Evolutionary conservation across 768 basidiomycete species (phyloP).

Genomic region (Trametes punicea): DNA sequence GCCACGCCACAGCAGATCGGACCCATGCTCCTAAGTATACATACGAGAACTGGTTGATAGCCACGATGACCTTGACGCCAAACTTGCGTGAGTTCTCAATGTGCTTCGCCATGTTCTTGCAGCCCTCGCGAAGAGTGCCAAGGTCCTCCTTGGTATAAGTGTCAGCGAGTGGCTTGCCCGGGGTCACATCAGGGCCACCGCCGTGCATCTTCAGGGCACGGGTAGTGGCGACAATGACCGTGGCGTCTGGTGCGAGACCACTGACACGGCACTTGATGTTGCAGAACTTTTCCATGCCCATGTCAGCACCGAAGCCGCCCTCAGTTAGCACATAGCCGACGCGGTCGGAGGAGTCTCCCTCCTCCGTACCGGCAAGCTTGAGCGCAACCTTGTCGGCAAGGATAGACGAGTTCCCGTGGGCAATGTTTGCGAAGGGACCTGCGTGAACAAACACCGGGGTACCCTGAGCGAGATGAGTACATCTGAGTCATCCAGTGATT

Average conservation of each 20-base stretch:
- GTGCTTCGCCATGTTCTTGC: slow-evolving; percentile 89
- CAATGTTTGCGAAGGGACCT: slow-evolving; percentile 98
- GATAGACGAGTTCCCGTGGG: slow-evolving; percentile 97
- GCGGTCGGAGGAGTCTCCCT: slow-evolving; percentile 77
- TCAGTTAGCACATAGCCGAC: slow-evolving; percentile 97
- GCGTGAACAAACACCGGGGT: slow-evolving; percentile 99
- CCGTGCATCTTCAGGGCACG: slow-evolving; percentile 99
- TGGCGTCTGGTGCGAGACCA: slow-evolving; percentile 90
- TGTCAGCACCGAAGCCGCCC: slow-evolving; percentile 98
- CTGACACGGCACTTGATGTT: slow-evolving; percentile 98
- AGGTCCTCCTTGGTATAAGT: slow-evolving; percentile 95
- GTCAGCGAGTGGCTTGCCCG: slow-evolving; percentile 89
- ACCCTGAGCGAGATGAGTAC: slow-evolving; percentile 50
- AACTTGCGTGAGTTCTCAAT: slow-evolving; percentile 95
- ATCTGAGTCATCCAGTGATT: background rate
- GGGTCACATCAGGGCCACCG: slow-evolving; percentile 93
- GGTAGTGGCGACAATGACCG: slow-evolving; percentile 94
- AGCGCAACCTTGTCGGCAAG: slow-evolving; percentile 96
- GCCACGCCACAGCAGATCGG: background rate
- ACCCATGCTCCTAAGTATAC: slow-evolving; percentile 30
- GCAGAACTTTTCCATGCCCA: slow-evolving; percentile 99
- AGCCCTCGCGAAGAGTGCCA: slow-evolving; percentile 84
- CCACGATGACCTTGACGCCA: slow-evolving; percentile 93
- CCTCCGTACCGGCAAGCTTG: slow-evolving; percentile 93
- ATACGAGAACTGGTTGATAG: slow-evolving; percentile 92